Base-by-base conservation (phyloP, 192 early-diverging fungal species). In the Dissophora globulifera region DNA sequence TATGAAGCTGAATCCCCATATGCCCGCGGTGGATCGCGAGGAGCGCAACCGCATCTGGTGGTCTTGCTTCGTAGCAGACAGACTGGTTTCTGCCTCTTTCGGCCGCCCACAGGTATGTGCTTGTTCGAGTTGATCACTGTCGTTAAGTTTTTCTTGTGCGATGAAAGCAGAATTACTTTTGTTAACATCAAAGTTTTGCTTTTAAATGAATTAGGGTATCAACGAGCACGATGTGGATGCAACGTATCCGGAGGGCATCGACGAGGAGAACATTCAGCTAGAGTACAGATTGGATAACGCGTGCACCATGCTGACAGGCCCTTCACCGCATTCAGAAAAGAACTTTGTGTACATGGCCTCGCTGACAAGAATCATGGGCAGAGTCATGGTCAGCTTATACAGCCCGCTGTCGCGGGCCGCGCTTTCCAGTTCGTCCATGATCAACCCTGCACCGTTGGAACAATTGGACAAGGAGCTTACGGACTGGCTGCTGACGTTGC, bases 61-160 rank as follows among this genome's bases (percentile, higher is more conserved):
- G 92, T 82, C 87, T n/a, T 92, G 91, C 58, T 93, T 91, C 54
- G 85, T 91, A 23, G 82, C 90, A 26, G 92, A 93, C 64, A 84
- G 89, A 27, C 74, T 62, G 79, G 83, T 76, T 25, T 76, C 72
- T n/a, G 72, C 63, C 25, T 8, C 63, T 11, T 76, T 76, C 53
- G 72, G 72, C 8, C 43, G 72, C n/a, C 72, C 72, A 45, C 72
- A 76, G 72, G 72, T 76, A 76, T n/a, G n/a, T n/a, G n/a, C n/a
- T n/a, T n/a, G n/a, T n/a, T n/a, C n/a, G n/a, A n/a, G n/a, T n/a
- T n/a, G n/a, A n/a, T n/a, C n/a, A n/a, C n/a, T n/a, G n/a, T n/a
- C n/a, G n/a, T n/a, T n/a, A n/a, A n/a, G n/a, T 32, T 53, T 35
- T 53, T 35, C 41, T 58, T 27, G 15, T 47, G 27, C 27, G 15